Conservation (phyloP, 2,329 filamentous ascomycete genomes). For the Kalmusia sp. region DNA sequence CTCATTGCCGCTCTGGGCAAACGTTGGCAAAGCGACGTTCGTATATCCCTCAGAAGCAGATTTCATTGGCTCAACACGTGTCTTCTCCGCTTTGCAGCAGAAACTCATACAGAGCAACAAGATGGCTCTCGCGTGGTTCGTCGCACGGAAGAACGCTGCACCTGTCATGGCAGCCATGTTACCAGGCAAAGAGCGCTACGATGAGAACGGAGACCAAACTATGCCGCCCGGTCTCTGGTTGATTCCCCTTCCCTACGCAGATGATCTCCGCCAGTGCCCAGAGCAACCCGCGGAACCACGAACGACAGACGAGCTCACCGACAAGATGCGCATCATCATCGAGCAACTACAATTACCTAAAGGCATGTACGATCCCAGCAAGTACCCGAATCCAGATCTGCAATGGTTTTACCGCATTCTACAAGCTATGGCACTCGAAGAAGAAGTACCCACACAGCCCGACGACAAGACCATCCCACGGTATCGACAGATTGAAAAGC, state of each 20-base stretch:
- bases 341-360: slow-evolving; percentile 90
- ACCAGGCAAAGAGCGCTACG: slow-evolving; percentile 72
- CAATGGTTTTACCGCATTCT: slow-evolving; percentile 98
- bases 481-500: slow-evolving; percentile 84
- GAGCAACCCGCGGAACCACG: slow-evolving; percentile 60
- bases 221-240: slow-evolving; percentile 89
- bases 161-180: slow-evolving; percentile 83
- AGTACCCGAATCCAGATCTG: slow-evolving; percentile 89
- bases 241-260: slow-evolving; percentile 84
- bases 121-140: slow-evolving; percentile 87
- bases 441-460: slow-evolving; percentile 78
- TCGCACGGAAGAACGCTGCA: slow-evolving; percentile 79
- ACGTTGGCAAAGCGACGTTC: slow-evolving; percentile 84
- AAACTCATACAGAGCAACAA: slow-evolving; percentile 83
- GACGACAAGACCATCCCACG: slow-evolving; percentile 85
- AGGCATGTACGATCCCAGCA: slow-evolving; percentile 80
- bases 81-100: slow-evolving; percentile 89
- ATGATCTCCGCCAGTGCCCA: slow-evolving; percentile 82
- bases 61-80: slow-evolving; percentile 87
- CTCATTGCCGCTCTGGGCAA: slow-evolving; percentile 81
- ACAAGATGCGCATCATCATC: slow-evolving; percentile 81
- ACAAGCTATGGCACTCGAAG: slow-evolving; percentile 88
- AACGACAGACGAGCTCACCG: slow-evolving; percentile 72
- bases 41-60: slow-evolving; percentile 93
- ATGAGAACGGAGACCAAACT: slow-evolving; percentile 70